Percentiles rank a stretch among this genome's conserved stretches.
phyloP scores from a whole-genome alignment of 306 rosid species.

The Abrus precatorius region DNA sequence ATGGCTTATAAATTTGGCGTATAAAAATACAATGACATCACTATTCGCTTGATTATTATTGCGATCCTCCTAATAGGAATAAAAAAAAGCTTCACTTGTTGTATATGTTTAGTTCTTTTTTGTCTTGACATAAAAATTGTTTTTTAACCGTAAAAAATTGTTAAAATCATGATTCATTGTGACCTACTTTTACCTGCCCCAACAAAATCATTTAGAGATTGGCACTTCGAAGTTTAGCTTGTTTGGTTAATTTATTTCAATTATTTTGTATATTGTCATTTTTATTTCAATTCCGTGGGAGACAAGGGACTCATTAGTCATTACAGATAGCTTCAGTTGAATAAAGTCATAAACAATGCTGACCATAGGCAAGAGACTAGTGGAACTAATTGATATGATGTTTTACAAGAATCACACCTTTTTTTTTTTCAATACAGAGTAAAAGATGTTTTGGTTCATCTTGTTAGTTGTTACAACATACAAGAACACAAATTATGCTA shows the following conservation, averaged over 20 bases:
- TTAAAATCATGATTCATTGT: not conserved
- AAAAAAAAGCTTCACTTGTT: too few relatives aligned
- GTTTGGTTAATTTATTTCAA: not conserved
- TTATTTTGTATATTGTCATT: not conserved
- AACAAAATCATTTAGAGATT: slow-evolving; percentile 2
- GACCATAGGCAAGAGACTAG: not conserved
- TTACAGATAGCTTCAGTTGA: not conserved
- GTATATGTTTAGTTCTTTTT: too few relatives aligned
- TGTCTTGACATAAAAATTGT: too few relatives aligned
- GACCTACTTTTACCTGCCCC: not conserved
- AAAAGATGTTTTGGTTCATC: not conserved
- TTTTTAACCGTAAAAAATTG: too few relatives aligned
- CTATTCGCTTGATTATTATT: too few relatives aligned
- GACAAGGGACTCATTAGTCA: not conserved
- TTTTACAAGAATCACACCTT: slow-evolving; percentile 13
- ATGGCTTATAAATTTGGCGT: too few relatives aligned
- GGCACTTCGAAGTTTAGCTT: not conserved
- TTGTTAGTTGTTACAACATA: slow-evolving; percentile 30
- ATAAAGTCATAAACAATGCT: slow-evolving; percentile 7
- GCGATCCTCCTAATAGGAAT: too few relatives aligned
- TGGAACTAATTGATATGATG: not conserved
- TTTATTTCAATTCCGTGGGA: not conserved
- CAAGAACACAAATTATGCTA: slow-evolving; percentile 46
- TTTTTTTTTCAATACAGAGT: not conserved
- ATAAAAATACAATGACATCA: too few relatives aligned